Base-by-base conservation (phyloP, 2,329 filamentous ascomycete species). In the Talaromyces sp. region DNA sequence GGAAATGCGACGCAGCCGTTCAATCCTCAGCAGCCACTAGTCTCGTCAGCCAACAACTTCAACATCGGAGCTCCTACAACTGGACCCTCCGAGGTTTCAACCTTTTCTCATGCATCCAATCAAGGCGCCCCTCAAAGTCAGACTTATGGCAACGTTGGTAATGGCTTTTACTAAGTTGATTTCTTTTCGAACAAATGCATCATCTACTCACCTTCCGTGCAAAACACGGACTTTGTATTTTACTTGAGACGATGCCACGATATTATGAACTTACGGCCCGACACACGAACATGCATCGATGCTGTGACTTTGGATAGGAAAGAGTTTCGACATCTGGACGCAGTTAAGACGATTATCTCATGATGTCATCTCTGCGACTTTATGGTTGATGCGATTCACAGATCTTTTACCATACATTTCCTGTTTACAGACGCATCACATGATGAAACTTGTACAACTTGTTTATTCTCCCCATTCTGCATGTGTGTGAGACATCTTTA, bases 191-290 rank as follows among this genome's bases (percentile, higher is more conserved):
- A 46, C 28, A 56, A 56, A 53, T 45, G 28, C 37, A 54, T 50
- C 19, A 48, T 41, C 37, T 46, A 21, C 46, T 41, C 57, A 43
- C 28, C 53, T 56, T 53, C 43, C 60, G 60, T 53, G 52, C 57
- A 63, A 54, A 51, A 63, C 56, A 62, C 48, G 48, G 48, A 64
- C 67, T 64, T 57, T 74, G 72, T 74, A 74, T 67, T 65, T 69
- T 73, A 74, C 48, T 62, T 66, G 65, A 67, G 59, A 73, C 64
- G 70, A 73, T 67, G 68, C 64, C 60, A 74, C 68, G 72, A 73
- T 68, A 64, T 65, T 62, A 69, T 64, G 67, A 64, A 61, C 63
- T 58, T 56, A 60, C 58, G 60, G 58, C 60, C 58, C 58, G 58
- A 55, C 43, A 40, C 50, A 58, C 55, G 50, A 51, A 36, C 22